Evolutionary conservation across 2,329 filamentous ascomycete species (phyloP), one percentile per base, ranked within the genome.

Genomic region (Xylaria arbuscula): DNA sequence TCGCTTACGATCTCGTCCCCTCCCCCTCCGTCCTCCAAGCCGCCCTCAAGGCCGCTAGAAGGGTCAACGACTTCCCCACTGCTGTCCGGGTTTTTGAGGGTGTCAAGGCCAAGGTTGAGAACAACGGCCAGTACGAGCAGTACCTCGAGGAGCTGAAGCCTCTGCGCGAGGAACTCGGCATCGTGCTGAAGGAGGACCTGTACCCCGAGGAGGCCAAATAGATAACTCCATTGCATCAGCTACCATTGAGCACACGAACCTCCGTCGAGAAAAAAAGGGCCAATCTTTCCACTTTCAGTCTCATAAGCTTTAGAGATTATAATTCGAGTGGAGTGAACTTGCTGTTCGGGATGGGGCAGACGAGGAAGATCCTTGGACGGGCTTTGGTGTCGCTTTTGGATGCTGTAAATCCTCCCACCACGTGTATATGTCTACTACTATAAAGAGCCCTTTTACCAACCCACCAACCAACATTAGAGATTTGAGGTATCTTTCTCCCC

Each of bases 51-150:
- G 96, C 96, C 77, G 96, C 96, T 76, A 89, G 96, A 82, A 89
- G 96, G 82, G 96, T 99, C 81, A 98, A 99, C 84, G 96, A 99
- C 87, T 98, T 91, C 87, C 96, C 96, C 75, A 99, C 96, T 74
- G 96, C 96, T 77, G 96, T 99, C 80, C 93, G 96, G 80, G 91
- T 99, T 83, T 99, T 99, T 82, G 96, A 99, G 89, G 96, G 95
- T 80, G 92, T 99, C 89, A 98, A 97, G 87, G 93, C 94, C 84
- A 99, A 99, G 90, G 96, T 98, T 76, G 96, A 99, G 89, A 99
- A 97, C 90, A 92, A 93, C 84, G 89, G 89, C 79, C 96, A 99
- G 87, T 99, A 99, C 86, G 89, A 98, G 80, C 92, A 97, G 86
- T 98, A 97, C 85, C 90, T 99, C 70, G 88, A 93, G 80, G 93